Evolutionary conservation across 768 basidiomycete species (phyloP).

Genomic region (Podaxis sp.): DNA sequence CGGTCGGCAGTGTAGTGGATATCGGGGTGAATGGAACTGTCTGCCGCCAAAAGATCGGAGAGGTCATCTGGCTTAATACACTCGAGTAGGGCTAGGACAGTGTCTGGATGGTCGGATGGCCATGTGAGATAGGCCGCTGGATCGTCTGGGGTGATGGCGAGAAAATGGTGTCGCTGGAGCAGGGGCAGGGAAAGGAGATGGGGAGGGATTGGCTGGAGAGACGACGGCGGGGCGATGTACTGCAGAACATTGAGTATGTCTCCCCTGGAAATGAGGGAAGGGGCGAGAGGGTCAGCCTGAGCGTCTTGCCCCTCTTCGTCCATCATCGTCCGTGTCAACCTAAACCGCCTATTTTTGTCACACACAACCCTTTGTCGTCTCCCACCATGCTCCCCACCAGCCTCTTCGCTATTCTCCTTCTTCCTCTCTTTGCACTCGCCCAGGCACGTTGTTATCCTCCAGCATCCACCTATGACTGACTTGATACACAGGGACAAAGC

Average conservation of each 20-base stretch:
- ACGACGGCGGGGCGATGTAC: constrained; percentile 52
- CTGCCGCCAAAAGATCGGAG: constrained; percentile 9
- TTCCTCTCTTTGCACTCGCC: constrained; percentile 41
- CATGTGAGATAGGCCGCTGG: constrained; percentile 64
- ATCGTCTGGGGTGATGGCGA: constrained; percentile 50
- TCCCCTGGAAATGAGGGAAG: constrained; percentile 30
- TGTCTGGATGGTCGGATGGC: constrained; percentile 45
- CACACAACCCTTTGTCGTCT: constrained; percentile 21
- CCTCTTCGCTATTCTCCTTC: constrained; percentile 34
- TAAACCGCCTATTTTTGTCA: constrained; percentile 28
- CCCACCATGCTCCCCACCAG: constrained; percentile 30
- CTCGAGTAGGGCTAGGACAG: constrained; percentile 39
- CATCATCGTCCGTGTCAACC: constrained; percentile 20
- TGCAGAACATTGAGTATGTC: constrained; percentile 50
- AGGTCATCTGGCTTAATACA: constrained; percentile 8
- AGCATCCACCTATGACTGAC: constrained; percentile 1
- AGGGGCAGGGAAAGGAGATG: constrained; percentile 62
- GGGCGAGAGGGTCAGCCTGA: not conserved
- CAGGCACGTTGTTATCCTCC: constrained; percentile 33
- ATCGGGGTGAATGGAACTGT: constrained; percentile 17
- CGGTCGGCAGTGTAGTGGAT: constrained; percentile 43
- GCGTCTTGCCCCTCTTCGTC: not conserved
- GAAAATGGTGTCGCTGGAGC: constrained; percentile 65
- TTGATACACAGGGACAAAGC: not conserved
- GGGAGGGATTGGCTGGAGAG: constrained; percentile 46